phyloP scores from a whole-genome alignment of 2,329 filamentous ascomycete species.

The Pseudocercospora musae region DNA sequence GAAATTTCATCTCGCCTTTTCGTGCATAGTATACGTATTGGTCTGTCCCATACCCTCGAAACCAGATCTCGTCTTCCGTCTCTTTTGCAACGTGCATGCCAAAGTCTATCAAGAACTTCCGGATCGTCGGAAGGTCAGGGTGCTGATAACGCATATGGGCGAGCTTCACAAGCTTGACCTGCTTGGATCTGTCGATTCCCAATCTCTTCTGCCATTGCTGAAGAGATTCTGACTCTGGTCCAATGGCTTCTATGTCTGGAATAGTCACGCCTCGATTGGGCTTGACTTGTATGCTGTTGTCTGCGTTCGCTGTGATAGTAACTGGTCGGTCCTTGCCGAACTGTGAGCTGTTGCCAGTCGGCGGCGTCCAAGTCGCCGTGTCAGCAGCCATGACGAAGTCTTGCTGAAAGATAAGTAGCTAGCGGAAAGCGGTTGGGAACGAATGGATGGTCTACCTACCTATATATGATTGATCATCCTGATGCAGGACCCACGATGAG shows the following conservation, averaged over 20 bases:
- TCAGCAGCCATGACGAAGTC: slow-evolving; percentile 1
- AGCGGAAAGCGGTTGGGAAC: neutral
- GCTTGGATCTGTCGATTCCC: slow-evolving; percentile 43
- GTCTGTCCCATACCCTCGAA: slow-evolving; percentile 44
- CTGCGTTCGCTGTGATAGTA: slow-evolving; percentile 25
- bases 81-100: slow-evolving; percentile 42
- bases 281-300: slow-evolving; percentile 21
- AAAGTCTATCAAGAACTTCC: slow-evolving; percentile 46
- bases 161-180: slow-evolving; percentile 48
- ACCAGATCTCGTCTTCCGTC: slow-evolving; percentile 40
- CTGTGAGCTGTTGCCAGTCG: slow-evolving; percentile 25
- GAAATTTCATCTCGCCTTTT: slow-evolving; percentile 41
- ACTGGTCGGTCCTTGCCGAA: slow-evolving; percentile 26
- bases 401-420: neutral
- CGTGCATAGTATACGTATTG: slow-evolving; percentile 46
- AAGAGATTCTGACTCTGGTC: slow-evolving; percentile 36
- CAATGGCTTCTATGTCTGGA: slow-evolving; percentile 39
- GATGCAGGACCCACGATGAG: neutral
- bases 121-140: slow-evolving; percentile 49
- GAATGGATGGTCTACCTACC: neutral
- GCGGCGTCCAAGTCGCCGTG: slow-evolving; percentile 14
- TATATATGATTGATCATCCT: neutral
- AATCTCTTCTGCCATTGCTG: slow-evolving; percentile 39
- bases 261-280: slow-evolving; percentile 43
- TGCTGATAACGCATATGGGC: slow-evolving; percentile 56